Evolutionary conservation across 768 basidiomycete species (phyloP), one percentile per base, ranked within the genome.

Genomic region (Scleroderma bovista): DNA sequence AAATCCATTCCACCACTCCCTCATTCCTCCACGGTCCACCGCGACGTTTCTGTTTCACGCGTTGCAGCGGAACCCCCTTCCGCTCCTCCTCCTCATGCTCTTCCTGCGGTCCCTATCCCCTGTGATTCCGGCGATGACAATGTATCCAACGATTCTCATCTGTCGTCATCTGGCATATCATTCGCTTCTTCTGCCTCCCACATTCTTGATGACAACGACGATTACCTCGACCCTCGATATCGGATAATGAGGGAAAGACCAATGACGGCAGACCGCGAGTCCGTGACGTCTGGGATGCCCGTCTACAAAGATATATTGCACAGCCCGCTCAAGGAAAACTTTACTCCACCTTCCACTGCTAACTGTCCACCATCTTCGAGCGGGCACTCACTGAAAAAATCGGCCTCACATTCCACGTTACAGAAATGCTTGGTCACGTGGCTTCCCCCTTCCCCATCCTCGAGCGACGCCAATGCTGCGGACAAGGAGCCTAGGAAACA

Each of bases 341-440:
- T 48, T 38, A 19, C 20, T 13, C 50, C 23, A 24, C 29, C 23
- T 17, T 29, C 53, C 1, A 16, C 48, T 16, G 26, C 54, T 20
- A 32, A 47, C 55, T 60, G 45, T 57, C 59, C 17, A 53, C 57
- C 67, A 13, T 57, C 68, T 12, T 58, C 66, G 29, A 69, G 5
- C 68, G 13, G 62, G 78, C 49, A 51, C 16, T 26, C 20, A 15
- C 33, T 57, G 33, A 83, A 75, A 63, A 83, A 81, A 57, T 74
- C 76, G 4, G 48, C 75, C 17, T 85, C 84, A 12, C 79, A 83
- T 50, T 76, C 79, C 55, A 80, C 77, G 45, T 67, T 84, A 34
- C 62, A 62, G 33, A 73, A 70, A 62, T 19, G 33, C 26, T 52
- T 48, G 26, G 9, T 34, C 5, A 29, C 32, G 7, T 55, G 56